phyloP scores from a whole-genome alignment of 176 grass and related monocot genomes.

The Olyra latifolia region DNA sequence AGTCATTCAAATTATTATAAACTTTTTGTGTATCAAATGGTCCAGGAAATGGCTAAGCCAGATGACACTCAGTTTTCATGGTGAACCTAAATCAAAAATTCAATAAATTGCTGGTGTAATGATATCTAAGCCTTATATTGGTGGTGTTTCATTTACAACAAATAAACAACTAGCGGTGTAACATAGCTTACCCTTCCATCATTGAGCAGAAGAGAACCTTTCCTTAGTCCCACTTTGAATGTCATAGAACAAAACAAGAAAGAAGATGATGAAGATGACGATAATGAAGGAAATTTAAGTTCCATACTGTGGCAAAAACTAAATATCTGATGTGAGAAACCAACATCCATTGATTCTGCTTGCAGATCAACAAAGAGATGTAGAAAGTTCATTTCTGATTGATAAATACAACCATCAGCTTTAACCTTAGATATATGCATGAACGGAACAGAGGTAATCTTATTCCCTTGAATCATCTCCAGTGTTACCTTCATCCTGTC shows the following conservation, averaged over 20 bases:
- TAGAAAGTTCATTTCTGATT: constrained; percentile 29
- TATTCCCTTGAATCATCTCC: constrained; percentile 71
- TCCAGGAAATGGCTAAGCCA: not conserved
- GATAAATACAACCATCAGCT: constrained; percentile 46
- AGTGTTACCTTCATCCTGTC: constrained; percentile 71
- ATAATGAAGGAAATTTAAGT: constrained; percentile 53
- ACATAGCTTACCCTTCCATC: constrained; percentile 90
- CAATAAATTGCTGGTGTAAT: constrained; percentile 13
- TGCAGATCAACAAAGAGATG: constrained; percentile 61
- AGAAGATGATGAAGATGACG: constrained; percentile 45
- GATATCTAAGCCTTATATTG: constrained; percentile 3
- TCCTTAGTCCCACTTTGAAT: constrained; percentile 67
- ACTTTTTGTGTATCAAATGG: not conserved
- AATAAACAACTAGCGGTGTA: constrained; percentile 31
- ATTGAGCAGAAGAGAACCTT: constrained; percentile 87
- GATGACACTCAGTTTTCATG: not conserved
- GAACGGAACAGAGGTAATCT: constrained; percentile 71
- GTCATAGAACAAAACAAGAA: constrained; percentile 43
- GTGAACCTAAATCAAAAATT: constrained; percentile 31
- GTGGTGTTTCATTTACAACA: constrained; percentile 21
- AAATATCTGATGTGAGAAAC: constrained; percentile 93
- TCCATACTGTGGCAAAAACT: constrained; percentile 61
- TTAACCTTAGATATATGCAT: constrained; percentile 73
- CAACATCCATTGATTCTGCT: constrained; percentile 75
- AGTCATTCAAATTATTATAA: not conserved